These are phyloP conservation scores for Xerocomus nothofagi DNA, from an alignment of 1,284 basidiomycete genomes.

Conservation along the genomic window DNA sequence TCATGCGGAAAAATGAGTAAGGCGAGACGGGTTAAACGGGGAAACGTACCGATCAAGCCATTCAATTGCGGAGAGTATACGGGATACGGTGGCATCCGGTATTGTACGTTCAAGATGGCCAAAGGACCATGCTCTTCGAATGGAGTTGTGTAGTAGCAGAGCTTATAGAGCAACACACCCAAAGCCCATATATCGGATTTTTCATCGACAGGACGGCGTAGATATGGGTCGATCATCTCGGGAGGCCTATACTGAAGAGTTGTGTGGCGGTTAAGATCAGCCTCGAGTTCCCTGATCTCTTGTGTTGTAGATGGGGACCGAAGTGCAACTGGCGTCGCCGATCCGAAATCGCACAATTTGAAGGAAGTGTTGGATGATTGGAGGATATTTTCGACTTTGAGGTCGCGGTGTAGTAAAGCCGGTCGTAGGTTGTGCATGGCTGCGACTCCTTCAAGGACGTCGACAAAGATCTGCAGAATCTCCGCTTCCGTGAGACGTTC, in stretches of 20 bases:
- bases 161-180: slow-evolving; percentile 89
- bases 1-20: slow-evolving; percentile 11
- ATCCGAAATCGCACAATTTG: slow-evolving; percentile 99
- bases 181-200: slow-evolving; percentile 97
- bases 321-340: slow-evolving; percentile 73
- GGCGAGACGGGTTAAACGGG: slow-evolving; percentile 3
- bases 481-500: slow-evolving; percentile 93
- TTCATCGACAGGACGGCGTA: slow-evolving; percentile 82
- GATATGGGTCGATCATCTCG: slow-evolving; percentile 95
- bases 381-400: slow-evolving; percentile 99
- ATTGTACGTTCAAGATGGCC: slow-evolving; percentile 96
- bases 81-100: slow-evolving; percentile 91
- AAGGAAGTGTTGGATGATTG: slow-evolving; percentile 74
- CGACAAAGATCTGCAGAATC: slow-evolving; percentile 97
- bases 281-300: slow-evolving; percentile 85
- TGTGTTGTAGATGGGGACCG: slow-evolving; percentile 72
- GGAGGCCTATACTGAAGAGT: slow-evolving; percentile 96
- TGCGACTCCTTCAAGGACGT: slow-evolving; percentile 90
- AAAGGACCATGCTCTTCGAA: slow-evolving; percentile 97
- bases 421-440: slow-evolving; percentile 94
- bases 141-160: slow-evolving; percentile 99
- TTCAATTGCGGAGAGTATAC: slow-evolving; percentile 89
- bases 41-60: slow-evolving; percentile 75
- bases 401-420: slow-evolving; percentile 91
- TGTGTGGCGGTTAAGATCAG: slow-evolving; percentile 92